Evolutionary conservation across 2,329 filamentous ascomycete genomes (phyloP).

Genomic region (Metarhizium humberi): DNA sequence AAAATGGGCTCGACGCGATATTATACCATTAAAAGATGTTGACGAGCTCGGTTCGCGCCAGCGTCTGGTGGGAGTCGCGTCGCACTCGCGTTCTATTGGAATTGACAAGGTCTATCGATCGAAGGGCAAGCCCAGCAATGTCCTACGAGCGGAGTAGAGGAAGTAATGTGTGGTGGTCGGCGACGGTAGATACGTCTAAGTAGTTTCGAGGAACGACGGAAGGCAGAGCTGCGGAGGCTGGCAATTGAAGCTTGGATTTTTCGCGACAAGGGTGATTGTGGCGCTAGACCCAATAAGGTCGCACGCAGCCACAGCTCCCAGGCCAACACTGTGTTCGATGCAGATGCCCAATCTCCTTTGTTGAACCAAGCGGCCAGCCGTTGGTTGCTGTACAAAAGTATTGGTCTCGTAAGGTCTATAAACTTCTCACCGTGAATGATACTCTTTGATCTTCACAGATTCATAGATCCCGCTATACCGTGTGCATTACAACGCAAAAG

Average conservation of each 20-base stretch:
- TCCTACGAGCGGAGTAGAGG: background rate
- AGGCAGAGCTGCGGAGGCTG: slow-evolving; percentile 3
- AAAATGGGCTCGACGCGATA: slow-evolving; percentile 5
- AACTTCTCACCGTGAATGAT: too few relatives aligned
- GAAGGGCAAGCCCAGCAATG: background rate
- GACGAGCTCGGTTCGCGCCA: background rate
- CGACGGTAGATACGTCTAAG: background rate
- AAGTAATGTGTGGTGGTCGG: background rate
- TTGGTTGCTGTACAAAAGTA: too few relatives aligned
- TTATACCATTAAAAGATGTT: slow-evolving; percentile 4
- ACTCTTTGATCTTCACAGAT: too few relatives aligned
- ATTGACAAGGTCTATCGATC: background rate
- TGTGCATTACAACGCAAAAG: background rate
- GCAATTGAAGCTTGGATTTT: slow-evolving; percentile 7
- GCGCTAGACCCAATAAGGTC: slow-evolving; percentile 24
- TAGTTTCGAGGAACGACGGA: background rate
- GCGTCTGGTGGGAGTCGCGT: background rate
- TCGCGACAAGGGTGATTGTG: slow-evolving; percentile 6
- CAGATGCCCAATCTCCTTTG: background rate
- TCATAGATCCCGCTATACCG: too few relatives aligned
- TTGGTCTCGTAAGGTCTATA: too few relatives aligned
- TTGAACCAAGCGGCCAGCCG: background rate
- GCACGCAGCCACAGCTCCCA: slow-evolving; percentile 14
- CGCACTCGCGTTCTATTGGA: background rate
- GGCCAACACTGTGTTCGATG: background rate